Base-by-base conservation (phyloP, 371 early-diverging fungal species). In the Smittium culicis region DNA sequence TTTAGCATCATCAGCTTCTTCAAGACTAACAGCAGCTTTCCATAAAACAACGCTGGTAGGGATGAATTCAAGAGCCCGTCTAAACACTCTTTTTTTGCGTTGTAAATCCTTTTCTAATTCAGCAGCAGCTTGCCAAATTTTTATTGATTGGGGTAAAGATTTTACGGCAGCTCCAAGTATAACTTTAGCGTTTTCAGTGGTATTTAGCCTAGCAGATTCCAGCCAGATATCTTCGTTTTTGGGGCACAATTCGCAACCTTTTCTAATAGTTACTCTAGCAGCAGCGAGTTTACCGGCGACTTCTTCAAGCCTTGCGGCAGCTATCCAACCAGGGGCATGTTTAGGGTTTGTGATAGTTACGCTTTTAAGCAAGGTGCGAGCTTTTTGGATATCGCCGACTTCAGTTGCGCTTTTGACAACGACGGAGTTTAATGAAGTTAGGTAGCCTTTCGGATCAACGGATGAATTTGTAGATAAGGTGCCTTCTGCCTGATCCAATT, bases 291-390 rank as follows among this genome's bases (percentile, higher is more conserved):
- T 88, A 24, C 89, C 88, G 1, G 94, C 93, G 0, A 89, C 85
- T 72, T 98, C 96, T 74, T 98, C 98, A 56, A 96, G 74, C 66
- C 97, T 86, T 27, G 98, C 97, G 14, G 94, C 93, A 1, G 96
- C 96, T 74, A 96, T 95, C 97, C 98, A 98, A 54, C 94, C 94
- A 24, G 96, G 92, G 2, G 94, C 94, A 69, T 94, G 90, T 68
- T 88, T 90, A 1, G 96, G 96, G 75, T 95, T 96, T 0, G 97
- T 89, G 1, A 83, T 85, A 34, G 87, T 93, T 34, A 95, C 92
- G 0, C 94, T 93, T 56, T 85, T 85, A 16, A 96, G 80, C 64
- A 98, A 76, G 54, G 86, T 76, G 5, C 97, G 83, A 0, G 98
- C 96, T 67, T 91, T 90, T 69, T 93, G 91, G 67, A 95, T 85